Evolutionary conservation across 2,329 filamentous ascomycete genomes (phyloP).

Genomic region (Juglanconis sp.): DNA sequence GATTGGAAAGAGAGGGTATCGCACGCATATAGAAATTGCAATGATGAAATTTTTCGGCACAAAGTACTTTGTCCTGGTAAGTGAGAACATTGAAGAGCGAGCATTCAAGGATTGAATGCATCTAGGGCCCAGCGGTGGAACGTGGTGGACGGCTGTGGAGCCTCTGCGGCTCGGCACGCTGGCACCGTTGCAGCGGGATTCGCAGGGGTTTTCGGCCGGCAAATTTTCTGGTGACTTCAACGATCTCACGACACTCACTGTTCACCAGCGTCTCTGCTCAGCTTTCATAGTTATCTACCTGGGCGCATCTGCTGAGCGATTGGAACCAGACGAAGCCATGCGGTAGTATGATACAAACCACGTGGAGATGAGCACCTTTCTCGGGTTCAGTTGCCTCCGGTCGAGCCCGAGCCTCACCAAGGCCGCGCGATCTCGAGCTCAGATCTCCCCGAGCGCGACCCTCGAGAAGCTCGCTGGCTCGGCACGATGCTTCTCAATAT

Average conservation of each 20-base stretch:
- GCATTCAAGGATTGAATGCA: too few species aligned
- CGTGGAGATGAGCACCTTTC: conserved; percentile 25
- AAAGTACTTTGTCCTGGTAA: background rate
- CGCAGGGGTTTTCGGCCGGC: background rate
- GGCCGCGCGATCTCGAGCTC: background rate
- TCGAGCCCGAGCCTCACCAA: conserved; percentile 22
- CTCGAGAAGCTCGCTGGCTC: background rate
- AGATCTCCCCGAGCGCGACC: background rate
- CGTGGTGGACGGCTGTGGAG: background rate
- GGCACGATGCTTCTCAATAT: background rate
- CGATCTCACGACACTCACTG: background rate
- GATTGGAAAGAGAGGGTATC: too few species aligned
- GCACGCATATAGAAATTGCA: conserved; percentile 7
- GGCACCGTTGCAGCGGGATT: background rate
- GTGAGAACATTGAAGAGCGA: background rate
- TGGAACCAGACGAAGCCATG: conserved; percentile 17
- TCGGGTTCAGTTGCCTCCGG: conserved; percentile 28
- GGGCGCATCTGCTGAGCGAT: background rate
- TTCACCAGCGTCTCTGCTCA: background rate
- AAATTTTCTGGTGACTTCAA: background rate
- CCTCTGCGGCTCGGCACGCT: background rate
- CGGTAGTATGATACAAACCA: conserved; percentile 20
- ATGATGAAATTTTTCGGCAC: background rate
- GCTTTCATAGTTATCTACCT: background rate
- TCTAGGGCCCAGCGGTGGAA: too few species aligned